A percentile compares a stretch with the other conserved stretches of the same genome.
phyloP scores from a whole-genome alignment of 768 basidiomycete species.

The Leucosporidium creatinivorum region DNA sequence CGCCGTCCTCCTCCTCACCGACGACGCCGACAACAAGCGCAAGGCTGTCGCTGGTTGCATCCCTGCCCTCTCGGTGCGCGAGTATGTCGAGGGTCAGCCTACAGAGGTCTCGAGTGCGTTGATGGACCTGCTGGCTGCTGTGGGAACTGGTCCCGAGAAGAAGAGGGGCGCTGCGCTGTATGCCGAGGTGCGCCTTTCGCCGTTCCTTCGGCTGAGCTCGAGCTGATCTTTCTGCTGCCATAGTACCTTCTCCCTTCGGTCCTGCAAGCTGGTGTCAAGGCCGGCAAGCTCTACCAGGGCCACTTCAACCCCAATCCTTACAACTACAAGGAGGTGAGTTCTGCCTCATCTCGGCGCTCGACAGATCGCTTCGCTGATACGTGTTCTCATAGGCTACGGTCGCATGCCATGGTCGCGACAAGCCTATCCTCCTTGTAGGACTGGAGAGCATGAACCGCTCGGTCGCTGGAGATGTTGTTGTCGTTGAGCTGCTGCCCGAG shows the following conservation, averaged over 20 bases:
- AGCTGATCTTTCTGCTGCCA: background rate
- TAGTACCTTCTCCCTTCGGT: slow-evolving; percentile 73
- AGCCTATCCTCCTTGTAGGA: slow-evolving; percentile 75
- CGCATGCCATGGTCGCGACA: slow-evolving; percentile 60
- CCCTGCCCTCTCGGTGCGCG: slow-evolving; percentile 60
- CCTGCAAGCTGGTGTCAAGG: slow-evolving; percentile 73
- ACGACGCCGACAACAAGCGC: slow-evolving; percentile 75
- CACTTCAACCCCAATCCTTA: slow-evolving; percentile 92
- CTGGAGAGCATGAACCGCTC: slow-evolving; percentile 93
- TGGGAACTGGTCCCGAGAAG: slow-evolving; percentile 50
- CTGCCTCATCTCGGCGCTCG: background rate
- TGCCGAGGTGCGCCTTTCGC: slow-evolving; percentile 11
- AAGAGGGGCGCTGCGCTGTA: slow-evolving; percentile 20
- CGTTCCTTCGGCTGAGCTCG: background rate
- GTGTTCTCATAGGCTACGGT: slow-evolving; percentile 61
- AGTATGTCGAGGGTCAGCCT: slow-evolving; percentile 70
- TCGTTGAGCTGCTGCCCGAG: slow-evolving; percentile 76
- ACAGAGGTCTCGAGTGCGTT: slow-evolving; percentile 53
- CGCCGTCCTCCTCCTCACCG: slow-evolving; percentile 73
- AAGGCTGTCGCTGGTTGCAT: slow-evolving; percentile 65
- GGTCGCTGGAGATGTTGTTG: slow-evolving; percentile 87
- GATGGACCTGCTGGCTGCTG: slow-evolving; percentile 70
- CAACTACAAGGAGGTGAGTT: slow-evolving; percentile 80
- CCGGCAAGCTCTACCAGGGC: slow-evolving; percentile 77
- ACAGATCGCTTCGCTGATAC: background rate